These are phyloP conservation scores for Candolleomyces eurysporus DNA, from an alignment of 768 basidiomycete genomes.

Conservation along the genomic window DNA sequence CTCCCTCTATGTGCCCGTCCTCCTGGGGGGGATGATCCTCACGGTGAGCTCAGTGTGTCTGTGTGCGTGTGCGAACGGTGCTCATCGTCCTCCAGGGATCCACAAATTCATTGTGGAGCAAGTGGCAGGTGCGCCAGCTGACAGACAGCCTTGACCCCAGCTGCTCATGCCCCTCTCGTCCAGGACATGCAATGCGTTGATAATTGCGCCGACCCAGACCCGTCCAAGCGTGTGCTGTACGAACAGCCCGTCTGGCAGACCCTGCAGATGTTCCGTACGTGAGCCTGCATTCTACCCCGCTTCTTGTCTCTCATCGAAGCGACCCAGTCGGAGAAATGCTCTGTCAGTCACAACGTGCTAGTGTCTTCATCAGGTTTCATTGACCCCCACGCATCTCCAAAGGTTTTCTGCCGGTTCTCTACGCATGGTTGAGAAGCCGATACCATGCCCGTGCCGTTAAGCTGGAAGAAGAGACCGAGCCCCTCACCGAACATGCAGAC, in stretches of 20 bases:
- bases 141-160: conserved; percentile 5
- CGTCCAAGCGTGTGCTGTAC: conserved; percentile 64
- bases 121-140: conserved; percentile 63
- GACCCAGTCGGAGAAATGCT: conserved; percentile 88
- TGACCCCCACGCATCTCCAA: conserved; percentile 19
- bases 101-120: conserved; percentile 78
- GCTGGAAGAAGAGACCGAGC: conserved; percentile 47
- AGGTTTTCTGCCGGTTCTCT: conserved; percentile 87
- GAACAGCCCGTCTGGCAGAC: conserved; percentile 96
- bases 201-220: conserved; percentile 74
- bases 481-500: conserved; percentile 29
- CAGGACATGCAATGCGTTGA: conserved; percentile 99
- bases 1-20: conserved; percentile 67
- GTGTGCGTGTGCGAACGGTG: background rate
- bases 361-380: background rate
- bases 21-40: conserved; percentile 91
- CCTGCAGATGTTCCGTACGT: conserved; percentile 85
- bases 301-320: conserved; percentile 27
- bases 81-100: conserved; percentile 50
- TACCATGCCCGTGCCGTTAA: conserved; percentile 45
- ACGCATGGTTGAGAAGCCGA: conserved; percentile 56
- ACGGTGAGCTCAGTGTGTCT: conserved; percentile 49
- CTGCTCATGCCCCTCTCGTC: conserved; percentile 3
- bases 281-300: conserved; percentile 16
- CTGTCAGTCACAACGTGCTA: conserved; percentile 49